Evolutionary conservation across 2,329 filamentous ascomycete genomes (phyloP), one percentile per base, ranked within the genome.

Genomic region (Fusarium sp.): DNA sequence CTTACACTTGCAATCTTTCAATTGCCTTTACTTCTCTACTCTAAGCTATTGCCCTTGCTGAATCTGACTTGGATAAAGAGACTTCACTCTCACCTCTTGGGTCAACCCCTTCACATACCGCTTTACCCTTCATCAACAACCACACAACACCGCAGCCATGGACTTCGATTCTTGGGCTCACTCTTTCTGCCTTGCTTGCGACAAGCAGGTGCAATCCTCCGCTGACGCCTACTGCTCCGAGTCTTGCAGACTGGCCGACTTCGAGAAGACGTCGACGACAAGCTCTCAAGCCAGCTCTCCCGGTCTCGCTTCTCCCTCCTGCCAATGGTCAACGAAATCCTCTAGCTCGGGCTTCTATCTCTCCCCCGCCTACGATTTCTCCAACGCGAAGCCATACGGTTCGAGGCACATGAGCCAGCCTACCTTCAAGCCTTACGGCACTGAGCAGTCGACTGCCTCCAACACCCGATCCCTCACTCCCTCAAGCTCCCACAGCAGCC

Each of bases 131-230:
- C 38, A 47, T 39, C 36, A 59, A 49, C 47, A 55, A 64, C 44
- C 52, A 73, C 58, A 49, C 58, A 57, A 31, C 52, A 74, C 70
- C 71, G 71, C 70, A 69, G 82, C 77, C 71, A 88, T 88, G 84
- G 84, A 85, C 78, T 82, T 83, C 77, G 86, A 88, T 72, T 81
- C 84, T 76, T 97, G 94, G 94, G 92, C 92, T 75, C 93, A 92
- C 80, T 91, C 97, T 81, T 97, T 94, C 88, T 98, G 94, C 86
- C 89, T 98, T 75, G 90, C 92, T 84, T 98, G 94, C 85, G 94
- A 98, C 83, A 91, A 92, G 83, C 80, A 82, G 74, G 80, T 81
- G 50, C 93, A 97, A 82, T 94, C 92, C 64, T 88, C 92, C 70
- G 90, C 90, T 58, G 90, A 90, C 66, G 89, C 92, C 71, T 97